These are phyloP conservation scores for Pyrus communis DNA, from an alignment of 306 rosid genomes.

Conservation along the genomic window DNA sequence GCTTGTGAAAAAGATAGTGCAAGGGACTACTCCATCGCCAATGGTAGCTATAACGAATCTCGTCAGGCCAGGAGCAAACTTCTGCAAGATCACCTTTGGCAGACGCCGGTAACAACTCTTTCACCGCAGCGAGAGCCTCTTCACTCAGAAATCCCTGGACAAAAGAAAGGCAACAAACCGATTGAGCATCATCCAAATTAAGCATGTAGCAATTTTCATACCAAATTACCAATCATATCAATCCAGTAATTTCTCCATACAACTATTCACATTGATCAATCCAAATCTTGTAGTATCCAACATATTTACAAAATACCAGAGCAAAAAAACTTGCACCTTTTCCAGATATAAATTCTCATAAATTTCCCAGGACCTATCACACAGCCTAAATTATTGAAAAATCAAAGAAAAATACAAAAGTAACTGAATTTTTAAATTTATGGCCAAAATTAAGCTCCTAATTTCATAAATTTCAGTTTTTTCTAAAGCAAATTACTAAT, in stretches of 20 bases:
- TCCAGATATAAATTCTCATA: background rate
- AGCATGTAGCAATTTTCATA: background rate
- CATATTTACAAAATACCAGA: background rate
- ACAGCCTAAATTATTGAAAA: too few species aligned
- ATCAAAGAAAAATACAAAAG: too few species aligned
- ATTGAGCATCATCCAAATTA: background rate
- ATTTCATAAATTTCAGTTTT: too few species aligned
- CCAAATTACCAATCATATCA: background rate
- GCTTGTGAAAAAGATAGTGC: too few species aligned
- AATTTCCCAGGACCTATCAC: too few species aligned
- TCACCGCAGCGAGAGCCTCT: conserved; percentile 65
- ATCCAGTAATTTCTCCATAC: background rate
- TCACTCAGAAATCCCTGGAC: conserved; percentile 58
- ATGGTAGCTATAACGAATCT: conserved; percentile 35
- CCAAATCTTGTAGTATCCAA: background rate
- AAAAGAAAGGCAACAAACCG: conserved; percentile 1
- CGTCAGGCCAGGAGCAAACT: conserved; percentile 84
- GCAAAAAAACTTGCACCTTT: background rate
- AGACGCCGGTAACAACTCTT: conserved; percentile 52
- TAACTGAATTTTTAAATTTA: too few species aligned
- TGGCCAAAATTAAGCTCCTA: too few species aligned
- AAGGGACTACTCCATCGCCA: conserved; percentile 68
- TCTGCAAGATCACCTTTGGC: conserved; percentile 83
- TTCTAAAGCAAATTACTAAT: too few species aligned
- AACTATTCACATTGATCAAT: background rate